Evolutionary conservation across 1,284 basidiomycete species (phyloP).

Genomic region (Coniferiporia sulphurascens): DNA sequence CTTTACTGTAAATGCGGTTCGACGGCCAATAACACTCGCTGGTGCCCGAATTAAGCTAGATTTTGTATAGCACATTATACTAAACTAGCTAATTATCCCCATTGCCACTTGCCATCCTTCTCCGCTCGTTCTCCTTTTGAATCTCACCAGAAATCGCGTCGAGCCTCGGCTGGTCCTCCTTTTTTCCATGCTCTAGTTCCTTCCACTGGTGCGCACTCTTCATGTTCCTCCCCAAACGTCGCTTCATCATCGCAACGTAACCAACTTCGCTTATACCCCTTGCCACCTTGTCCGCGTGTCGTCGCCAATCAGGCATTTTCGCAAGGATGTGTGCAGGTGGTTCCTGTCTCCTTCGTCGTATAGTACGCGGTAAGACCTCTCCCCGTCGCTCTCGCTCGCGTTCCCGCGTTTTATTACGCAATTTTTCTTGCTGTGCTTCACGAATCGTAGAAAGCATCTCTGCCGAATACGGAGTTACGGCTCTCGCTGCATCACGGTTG

Average conservation of each 20-base stretch:
- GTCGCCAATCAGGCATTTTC: conserved; percentile 45
- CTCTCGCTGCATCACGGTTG: conserved; percentile 37
- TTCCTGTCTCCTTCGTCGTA: conserved; percentile 42
- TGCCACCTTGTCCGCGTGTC: conserved; percentile 42
- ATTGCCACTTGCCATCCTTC: not conserved
- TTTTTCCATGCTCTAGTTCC: conserved; percentile 36
- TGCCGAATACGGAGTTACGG: conserved; percentile 38
- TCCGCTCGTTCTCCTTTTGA: conserved; percentile 32
- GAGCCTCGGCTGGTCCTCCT: conserved; percentile 33
- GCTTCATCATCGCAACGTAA: conserved; percentile 52
- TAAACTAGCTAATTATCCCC: not conserved
- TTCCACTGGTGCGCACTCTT: conserved; percentile 40
- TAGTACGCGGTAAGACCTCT: conserved; percentile 45
- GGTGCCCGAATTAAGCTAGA: no score
- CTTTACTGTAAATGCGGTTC: not conserved
- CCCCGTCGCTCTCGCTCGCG: conserved; percentile 55
- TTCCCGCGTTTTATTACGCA: conserved; percentile 58
- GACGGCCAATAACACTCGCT: not conserved
- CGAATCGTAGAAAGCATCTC: conserved; percentile 45
- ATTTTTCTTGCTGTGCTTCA: conserved; percentile 51
- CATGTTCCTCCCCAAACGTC: conserved; percentile 44
- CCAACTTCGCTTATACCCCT: conserved; percentile 57
- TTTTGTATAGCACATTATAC: no score
- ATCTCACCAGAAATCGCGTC: conserved; percentile 35
- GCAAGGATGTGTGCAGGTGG: conserved; percentile 58